Evolutionary conservation across 352 stramenopile genomes (phyloP).

Genomic region (Phytophthora pluvialis): DNA sequence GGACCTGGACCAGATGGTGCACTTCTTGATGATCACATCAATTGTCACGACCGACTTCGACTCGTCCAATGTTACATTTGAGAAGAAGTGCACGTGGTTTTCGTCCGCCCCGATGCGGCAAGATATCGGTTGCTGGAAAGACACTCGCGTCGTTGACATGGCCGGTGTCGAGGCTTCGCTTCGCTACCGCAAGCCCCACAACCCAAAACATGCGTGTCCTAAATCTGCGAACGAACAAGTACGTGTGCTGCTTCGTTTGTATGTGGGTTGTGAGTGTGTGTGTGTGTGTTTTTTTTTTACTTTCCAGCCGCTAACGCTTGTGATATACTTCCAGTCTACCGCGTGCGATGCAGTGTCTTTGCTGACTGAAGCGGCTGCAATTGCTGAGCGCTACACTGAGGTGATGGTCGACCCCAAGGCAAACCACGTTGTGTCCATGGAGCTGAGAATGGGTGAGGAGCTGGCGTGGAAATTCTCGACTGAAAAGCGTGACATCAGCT

Average conservation of each 20-base stretch:
- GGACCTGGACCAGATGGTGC: slow-evolving; percentile 62
- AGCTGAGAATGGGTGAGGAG: slow-evolving; percentile 47
- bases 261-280: no score
- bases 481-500: slow-evolving; percentile 60
- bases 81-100: slow-evolving; percentile 61
- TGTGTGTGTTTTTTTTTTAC: no score
- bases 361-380: slow-evolving; percentile 32
- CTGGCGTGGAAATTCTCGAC: slow-evolving; percentile 62
- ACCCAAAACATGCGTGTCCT: slow-evolving; percentile 42
- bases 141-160: slow-evolving; percentile 60
- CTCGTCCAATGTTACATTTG: slow-evolving; percentile 43
- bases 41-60: slow-evolving; percentile 65
- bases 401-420: slow-evolving; percentile 48
- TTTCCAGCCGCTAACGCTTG: background rate
- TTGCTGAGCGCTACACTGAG: slow-evolving; percentile 31
- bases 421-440: slow-evolving; percentile 55
- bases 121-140: slow-evolving; percentile 62
- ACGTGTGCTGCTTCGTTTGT: slow-evolving; percentile 1
- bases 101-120: slow-evolving; percentile 43
- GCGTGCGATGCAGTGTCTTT: slow-evolving; percentile 44
- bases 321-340: slow-evolving; percentile 15
- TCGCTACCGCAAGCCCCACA: slow-evolving; percentile 54
- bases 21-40: slow-evolving; percentile 66
- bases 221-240: slow-evolving; percentile 25
- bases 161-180: slow-evolving; percentile 48